Conservation (phyloP, 179 eudicot genomes). For the Spinacia oleracea region DNA sequence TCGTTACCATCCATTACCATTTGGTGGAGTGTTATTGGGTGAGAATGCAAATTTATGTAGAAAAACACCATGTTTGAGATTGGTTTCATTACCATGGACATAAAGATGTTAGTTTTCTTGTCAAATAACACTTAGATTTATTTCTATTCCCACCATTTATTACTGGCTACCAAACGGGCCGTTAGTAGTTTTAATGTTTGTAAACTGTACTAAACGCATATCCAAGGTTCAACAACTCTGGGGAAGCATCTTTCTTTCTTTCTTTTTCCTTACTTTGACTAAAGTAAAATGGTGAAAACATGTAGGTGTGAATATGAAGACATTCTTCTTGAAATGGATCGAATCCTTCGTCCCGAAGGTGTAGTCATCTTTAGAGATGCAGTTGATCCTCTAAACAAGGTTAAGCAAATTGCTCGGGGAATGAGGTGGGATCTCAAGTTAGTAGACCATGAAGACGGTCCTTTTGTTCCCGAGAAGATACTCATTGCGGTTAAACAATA, state of each 20-base stretch:
- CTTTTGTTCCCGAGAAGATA: constrained; percentile 60
- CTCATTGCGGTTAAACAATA: constrained; percentile 53
- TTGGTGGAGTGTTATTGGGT: too few species aligned
- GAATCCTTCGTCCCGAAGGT: constrained; percentile 74
- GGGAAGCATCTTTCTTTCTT: background rate
- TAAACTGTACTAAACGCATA: background rate
- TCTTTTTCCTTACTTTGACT: background rate
- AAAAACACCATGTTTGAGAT: too few species aligned
- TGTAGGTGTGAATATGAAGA: constrained; percentile 63
- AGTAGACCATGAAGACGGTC: constrained; percentile 68
- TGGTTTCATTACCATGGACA: too few species aligned
- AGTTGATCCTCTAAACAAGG: constrained; percentile 58
- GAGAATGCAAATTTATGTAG: too few species aligned
- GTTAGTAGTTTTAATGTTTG: background rate
- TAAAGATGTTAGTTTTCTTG: too few species aligned
- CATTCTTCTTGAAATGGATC: constrained; percentile 72
- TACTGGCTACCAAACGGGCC: too few species aligned
- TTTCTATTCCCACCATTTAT: too few species aligned
- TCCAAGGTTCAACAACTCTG: background rate
- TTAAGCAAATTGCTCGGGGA: constrained; percentile 49
- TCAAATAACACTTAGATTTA: too few species aligned
- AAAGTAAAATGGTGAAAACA: background rate
- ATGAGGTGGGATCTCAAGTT: constrained; percentile 73
- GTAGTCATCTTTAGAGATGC: constrained; percentile 59
- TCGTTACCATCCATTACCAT: too few species aligned